These are phyloP conservation scores for Tuctoria greenei DNA, from an alignment of 176 grass and related monocot genomes.

Conservation along the genomic window DNA sequence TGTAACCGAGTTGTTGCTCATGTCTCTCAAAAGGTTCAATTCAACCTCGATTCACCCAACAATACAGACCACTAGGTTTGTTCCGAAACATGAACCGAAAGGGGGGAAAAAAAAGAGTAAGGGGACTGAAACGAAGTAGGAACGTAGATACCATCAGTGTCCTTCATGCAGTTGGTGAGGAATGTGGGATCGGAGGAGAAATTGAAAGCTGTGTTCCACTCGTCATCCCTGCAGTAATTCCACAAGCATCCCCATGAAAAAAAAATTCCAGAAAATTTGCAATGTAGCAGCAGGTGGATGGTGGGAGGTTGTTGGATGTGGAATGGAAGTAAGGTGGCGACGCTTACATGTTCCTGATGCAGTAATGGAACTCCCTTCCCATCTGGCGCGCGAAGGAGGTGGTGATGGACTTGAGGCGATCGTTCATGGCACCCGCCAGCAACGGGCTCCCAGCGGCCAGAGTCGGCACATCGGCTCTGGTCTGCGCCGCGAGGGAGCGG, in stretches of 20 bases:
- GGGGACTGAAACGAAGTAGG: not conserved
- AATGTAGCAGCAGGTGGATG: not conserved
- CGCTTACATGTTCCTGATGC: constrained; percentile 67
- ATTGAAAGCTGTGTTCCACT: constrained; percentile 86
- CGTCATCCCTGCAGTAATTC: constrained; percentile 47
- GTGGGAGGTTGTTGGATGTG: not conserved
- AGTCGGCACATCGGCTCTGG: not conserved
- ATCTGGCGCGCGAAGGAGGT: constrained; percentile 46
- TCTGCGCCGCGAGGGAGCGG: constrained; percentile 11
- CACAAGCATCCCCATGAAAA: not conserved
- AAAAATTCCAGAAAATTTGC: not conserved
- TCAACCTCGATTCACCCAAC: not conserved
- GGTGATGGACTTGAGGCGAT: constrained; percentile 50
- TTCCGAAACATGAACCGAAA: not conserved
- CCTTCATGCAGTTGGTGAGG: constrained; percentile 57
- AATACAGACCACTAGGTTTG: not conserved
- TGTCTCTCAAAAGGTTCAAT: not conserved
- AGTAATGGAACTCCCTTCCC: constrained; percentile 56
- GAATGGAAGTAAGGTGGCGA: not conserved
- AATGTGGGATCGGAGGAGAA: constrained; percentile 68
- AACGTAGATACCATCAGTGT: constrained; percentile 48
- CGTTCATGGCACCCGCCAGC: constrained; percentile 29
- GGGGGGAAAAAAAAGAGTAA: too few species aligned
- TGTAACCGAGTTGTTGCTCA: not conserved
- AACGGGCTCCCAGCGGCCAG: constrained; percentile 20